Conservation (phyloP, 2,329 filamentous ascomycete species). For the Venturia aucupariae region DNA sequence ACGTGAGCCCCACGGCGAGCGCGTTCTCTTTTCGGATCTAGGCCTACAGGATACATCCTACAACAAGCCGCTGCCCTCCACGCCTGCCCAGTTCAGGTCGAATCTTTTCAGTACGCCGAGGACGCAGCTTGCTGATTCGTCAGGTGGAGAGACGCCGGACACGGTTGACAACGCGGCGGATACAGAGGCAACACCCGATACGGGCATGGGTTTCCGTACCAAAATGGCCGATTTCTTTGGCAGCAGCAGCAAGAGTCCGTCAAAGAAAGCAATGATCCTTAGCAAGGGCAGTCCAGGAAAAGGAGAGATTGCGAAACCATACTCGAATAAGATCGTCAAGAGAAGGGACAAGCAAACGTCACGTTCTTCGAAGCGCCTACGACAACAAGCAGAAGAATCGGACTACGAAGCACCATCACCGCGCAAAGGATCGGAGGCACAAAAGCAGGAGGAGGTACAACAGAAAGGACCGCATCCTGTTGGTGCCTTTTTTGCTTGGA, state of each 20-base stretch:
- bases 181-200: slow-evolving; percentile 35
- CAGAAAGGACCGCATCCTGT: neutral
- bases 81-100: slow-evolving; percentile 20
- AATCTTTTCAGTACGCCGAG: slow-evolving; percentile 31
- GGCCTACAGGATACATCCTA: slow-evolving; percentile 24
- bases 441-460: neutral
- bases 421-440: neutral
- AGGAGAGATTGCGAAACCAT: slow-evolving; percentile 26
- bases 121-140: slow-evolving; percentile 30
- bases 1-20: slow-evolving; percentile 41
- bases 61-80: slow-evolving; percentile 31
- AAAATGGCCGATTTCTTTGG: slow-evolving; percentile 15
- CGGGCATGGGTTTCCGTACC: slow-evolving; percentile 16
- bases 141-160: slow-evolving; percentile 41
- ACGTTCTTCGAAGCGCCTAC: slow-evolving; percentile 20
- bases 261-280: slow-evolving; percentile 20
- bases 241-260: slow-evolving; percentile 20
- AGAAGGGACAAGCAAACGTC: slow-evolving; percentile 24
- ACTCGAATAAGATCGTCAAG: slow-evolving; percentile 29
- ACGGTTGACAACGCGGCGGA: slow-evolving; percentile 34
- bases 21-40: slow-evolving; percentile 37
- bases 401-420: slow-evolving; percentile 13
- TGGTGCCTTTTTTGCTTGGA: slow-evolving; percentile 48
- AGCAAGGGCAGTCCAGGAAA: slow-evolving; percentile 23
- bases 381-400: slow-evolving; percentile 16